Percentiles rank a stretch among this genome's conserved stretches.
phyloP scores from a whole-genome alignment of 495 filamentous ascomycete species.

The Lasiosphaeria hispida region DNA sequence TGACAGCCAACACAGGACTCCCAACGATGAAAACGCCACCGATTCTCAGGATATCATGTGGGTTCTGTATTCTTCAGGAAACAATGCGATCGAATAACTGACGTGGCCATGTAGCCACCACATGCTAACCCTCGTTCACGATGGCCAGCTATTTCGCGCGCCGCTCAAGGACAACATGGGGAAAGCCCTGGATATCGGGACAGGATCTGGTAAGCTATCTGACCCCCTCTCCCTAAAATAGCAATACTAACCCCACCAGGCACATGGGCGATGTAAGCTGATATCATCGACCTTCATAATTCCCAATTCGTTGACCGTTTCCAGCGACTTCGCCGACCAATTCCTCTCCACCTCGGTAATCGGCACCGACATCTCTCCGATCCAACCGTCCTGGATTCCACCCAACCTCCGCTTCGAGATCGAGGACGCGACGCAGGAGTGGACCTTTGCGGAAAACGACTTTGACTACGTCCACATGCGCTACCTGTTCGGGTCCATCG shows the following conservation, averaged over 20 bases:
- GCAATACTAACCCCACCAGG: constrained; percentile 13
- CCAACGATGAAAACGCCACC: constrained; percentile 41
- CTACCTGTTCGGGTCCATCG: constrained; percentile 48
- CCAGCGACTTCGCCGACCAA: constrained; percentile 44
- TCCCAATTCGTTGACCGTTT: constrained; percentile 1
- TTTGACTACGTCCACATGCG: constrained; percentile 65
- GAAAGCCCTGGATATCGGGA: constrained; percentile 63
- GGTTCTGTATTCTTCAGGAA: background rate
- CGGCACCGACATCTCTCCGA: constrained; percentile 63
- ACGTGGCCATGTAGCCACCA: constrained; percentile 30
- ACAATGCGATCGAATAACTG: background rate
- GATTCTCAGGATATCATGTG: constrained; percentile 42
- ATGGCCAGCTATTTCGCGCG: constrained; percentile 55
- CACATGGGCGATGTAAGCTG: constrained; percentile 41
- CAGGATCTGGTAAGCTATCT: constrained; percentile 45
- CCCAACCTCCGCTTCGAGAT: constrained; percentile 52
- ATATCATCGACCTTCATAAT: background rate
- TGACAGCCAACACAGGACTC: constrained; percentile 24
- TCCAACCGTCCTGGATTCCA: constrained; percentile 51
- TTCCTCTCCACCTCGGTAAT: constrained; percentile 56
- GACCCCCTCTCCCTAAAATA: background rate
- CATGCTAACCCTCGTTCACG: constrained; percentile 40
- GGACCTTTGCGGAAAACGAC: constrained; percentile 43
- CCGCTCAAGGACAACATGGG: constrained; percentile 45
- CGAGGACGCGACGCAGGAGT: constrained; percentile 48